Base-by-base conservation (phyloP, 75 land plant species). In the Sequoiadendron giganteum region DNA sequence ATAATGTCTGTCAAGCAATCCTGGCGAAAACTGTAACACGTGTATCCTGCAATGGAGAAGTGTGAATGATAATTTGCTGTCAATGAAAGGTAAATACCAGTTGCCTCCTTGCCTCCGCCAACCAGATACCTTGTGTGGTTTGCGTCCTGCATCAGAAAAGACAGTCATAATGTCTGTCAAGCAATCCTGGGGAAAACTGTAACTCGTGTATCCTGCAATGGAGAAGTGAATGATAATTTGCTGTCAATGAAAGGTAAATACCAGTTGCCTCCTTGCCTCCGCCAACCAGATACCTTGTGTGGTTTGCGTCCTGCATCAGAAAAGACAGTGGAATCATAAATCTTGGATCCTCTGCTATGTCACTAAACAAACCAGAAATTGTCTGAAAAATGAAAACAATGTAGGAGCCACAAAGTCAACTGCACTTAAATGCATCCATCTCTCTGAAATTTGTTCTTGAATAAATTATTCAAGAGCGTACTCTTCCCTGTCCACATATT, bases 401-500 rank as follows among this genome's bases (percentile, higher is more conserved):
- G 25, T 38, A 86, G 87, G 76, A 39, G 45, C 40, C 43, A 36
- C 73, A 8, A 85, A 38, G 14, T 87, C 78, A 92, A 93, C 94
- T 92, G 56, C 94, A 95, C 61, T 38, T 90, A 54, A 91, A 90
- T 54, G 95, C 95, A 88, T 95, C 95, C 95, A 95, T 95, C 90
- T 95, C 95, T 72, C 89, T 90, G 76, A 94, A 93, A 55, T 76
- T 87, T 65, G 95, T 95, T 28, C 76, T 36, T 36, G 87, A 95
- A 95, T 49, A 95, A 82, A 91, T 93, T 92, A 82, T 95, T 95
- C 85, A 95, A 28, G 30, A 95, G 88, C 25, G 95, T 95, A 87
- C 95, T 93, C 88, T 95, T 95, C 45, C 95, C 94, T 93, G 94
- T 32, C 43, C 85, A 87, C 39, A 86, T 21, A 79, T 79, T 8